Conservation (phyloP, 345 rosid species). For the Eutrema japonicum region DNA sequence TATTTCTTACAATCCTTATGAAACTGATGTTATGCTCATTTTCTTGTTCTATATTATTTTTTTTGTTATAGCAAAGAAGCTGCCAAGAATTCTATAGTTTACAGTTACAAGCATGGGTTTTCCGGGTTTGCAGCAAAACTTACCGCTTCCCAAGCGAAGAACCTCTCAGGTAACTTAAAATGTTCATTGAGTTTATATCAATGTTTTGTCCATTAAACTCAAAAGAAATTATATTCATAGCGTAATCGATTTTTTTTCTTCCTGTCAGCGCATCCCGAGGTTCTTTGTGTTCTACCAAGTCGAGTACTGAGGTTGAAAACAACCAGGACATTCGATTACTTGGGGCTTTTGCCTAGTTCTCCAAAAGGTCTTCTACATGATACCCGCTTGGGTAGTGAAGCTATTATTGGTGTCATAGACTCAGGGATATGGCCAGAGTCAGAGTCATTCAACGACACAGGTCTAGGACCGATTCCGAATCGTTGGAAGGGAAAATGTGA, state of each 20-base stretch:
- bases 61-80: conserved; percentile 42
- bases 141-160: conserved; percentile 48
- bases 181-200: not conserved
- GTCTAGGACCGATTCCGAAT: conserved; percentile 52
- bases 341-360: conserved; percentile 50
- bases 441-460: conserved; percentile 55
- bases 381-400: conserved; percentile 58
- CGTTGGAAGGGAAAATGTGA: conserved; percentile 68
- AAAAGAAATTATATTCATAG: conserved; percentile 5
- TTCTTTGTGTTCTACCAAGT: conserved; percentile 58
- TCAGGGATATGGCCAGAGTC: conserved; percentile 79
- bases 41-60: conserved; percentile 13
- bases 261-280: conserved; percentile 52
- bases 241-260: not conserved
- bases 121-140: conserved; percentile 66
- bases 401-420: conserved; percentile 67
- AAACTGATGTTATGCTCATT: not conserved
- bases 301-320: conserved; percentile 57
- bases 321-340: conserved; percentile 63
- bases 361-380: conserved; percentile 44
- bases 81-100: conserved; percentile 52
- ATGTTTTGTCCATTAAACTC: conserved; percentile 2
- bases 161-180: conserved; percentile 45
- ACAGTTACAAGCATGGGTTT: conserved; percentile 52
- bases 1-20: not conserved